Base-by-base conservation (phyloP, 2,329 filamentous ascomycete genomes). In the Tolypocladium endophyticum region DNA sequence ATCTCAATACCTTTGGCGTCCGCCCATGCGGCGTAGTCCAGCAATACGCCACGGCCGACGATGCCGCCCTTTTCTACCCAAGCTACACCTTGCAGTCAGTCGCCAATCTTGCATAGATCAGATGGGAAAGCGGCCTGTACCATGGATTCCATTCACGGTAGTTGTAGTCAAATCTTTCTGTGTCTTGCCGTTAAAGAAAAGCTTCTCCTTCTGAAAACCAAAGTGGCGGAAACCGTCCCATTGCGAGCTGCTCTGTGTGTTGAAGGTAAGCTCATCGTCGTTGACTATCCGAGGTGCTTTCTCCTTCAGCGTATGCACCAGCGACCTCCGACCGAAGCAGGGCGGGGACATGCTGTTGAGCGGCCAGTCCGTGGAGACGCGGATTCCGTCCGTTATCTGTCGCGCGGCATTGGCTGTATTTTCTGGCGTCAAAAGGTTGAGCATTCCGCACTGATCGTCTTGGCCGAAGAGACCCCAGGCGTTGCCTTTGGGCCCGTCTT, bases 401-500 rank as follows among this genome's bases (percentile, higher is more conserved):
- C 60, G 50, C 1, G 70, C 67, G 2, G 70, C 71, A 2, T 60
- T 60, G 30, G 65, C 63, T 1, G 64, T 61, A 1, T 58, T 58
- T 0, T 68, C 67, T 0, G 70, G 64, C 0, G 80, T 84, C 58
- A 84, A 73, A 2, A 82, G 73, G 66, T 84, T 84, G 1, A 85
- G 72, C 64, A 78, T 81, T 30, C 82, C 82, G 14, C 81, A 72
- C 63, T 83, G 71, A 61, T 84, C 81, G 3, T 72, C 60, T 6
- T 72, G 65, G 3, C 81, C 81, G 62, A 80, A 83, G 5, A 82
- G 75, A 0, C 80, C 80, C 82, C 82, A 85, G 7, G 82, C 79
- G 60, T 84, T 84, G 9, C 79, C 78, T 3, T 69, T 73, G 8
- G 81, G 80, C 0, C 79, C 80, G 59, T 74, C 68, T 55, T 78